Conservation (phyloP, 768 basidiomycete genomes). For the Trametes gibbosa region DNA sequence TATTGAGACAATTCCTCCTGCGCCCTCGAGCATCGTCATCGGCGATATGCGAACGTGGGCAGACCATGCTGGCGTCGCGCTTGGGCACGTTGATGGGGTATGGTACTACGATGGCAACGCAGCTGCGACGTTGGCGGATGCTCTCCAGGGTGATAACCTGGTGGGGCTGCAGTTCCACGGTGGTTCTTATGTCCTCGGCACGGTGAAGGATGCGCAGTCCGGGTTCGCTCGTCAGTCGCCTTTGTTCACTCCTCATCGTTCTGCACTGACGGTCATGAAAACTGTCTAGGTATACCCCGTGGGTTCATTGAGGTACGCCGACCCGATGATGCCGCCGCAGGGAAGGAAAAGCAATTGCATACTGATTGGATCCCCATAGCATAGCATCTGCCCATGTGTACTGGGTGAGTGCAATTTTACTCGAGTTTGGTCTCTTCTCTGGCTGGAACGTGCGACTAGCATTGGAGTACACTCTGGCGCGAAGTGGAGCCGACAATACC, state of each 20-base stretch:
- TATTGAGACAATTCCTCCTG: background rate
- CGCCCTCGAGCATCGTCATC: background rate
- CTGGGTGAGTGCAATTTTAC: background rate
- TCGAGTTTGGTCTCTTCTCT: background rate
- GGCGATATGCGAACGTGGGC: conserved; percentile 4
- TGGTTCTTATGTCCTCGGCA: conserved; percentile 12
- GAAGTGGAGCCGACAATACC: conserved; percentile 29
- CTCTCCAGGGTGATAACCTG: background rate
- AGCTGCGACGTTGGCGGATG: background rate
- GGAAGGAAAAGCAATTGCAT: too few species aligned
- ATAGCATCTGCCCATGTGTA: conserved; percentile 9
- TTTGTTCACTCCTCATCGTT: background rate
- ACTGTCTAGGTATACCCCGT: conserved; percentile 8
- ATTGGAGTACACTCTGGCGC: conserved; percentile 43
- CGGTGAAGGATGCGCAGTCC: conserved; percentile 9
- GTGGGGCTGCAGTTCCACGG: conserved; percentile 16
- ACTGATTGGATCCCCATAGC: background rate
- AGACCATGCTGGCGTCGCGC: background rate
- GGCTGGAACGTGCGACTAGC: conserved; percentile 40
- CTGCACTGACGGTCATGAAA: background rate
- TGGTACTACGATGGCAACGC: conserved; percentile 1
- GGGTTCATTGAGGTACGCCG: conserved; percentile 6
- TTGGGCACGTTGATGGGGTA: background rate
- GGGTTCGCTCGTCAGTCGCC: conserved; percentile 9
- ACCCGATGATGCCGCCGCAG: background rate